These are phyloP conservation scores for Apiospora phragmitis DNA, from an alignment of 2,329 filamentous ascomycete species.

Conservation along the genomic window DNA sequence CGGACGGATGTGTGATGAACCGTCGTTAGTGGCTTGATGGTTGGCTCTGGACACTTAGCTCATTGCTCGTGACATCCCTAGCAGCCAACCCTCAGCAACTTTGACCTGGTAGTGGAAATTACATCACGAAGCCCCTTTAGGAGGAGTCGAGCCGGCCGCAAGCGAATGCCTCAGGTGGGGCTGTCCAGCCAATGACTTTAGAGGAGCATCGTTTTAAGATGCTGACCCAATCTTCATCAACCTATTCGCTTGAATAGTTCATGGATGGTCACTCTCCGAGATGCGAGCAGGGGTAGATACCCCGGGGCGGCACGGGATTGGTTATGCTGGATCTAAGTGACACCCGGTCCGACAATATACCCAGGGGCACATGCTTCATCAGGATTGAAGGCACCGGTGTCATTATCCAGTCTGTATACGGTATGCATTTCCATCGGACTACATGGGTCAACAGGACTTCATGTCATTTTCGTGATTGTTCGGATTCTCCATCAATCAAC, in stretches of 20 bases:
- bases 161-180: neutral
- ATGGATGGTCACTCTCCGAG: neutral
- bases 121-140: neutral
- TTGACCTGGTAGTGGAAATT: neutral
- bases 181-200: neutral
- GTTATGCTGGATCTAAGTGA: neutral
- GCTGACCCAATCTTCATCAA: neutral
- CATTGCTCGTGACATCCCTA: no score
- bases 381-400: neutral
- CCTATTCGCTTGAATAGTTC: neutral
- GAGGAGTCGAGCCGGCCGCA: neutral
- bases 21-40: neutral
- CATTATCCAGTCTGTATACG: neutral
- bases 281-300: neutral
- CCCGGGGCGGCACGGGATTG: neutral
- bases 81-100: neutral
- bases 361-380: neutral
- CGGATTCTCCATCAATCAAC: neutral
- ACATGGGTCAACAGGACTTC: neutral
- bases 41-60: no score
- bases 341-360: neutral
- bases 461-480: neutral
- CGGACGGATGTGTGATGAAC: neutral
- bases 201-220: neutral
- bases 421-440: neutral